A percentile compares a stretch with the other conserved stretches of the same genome.
Evolutionary conservation across 352 stramenopile genomes (phyloP).

Genomic region (Phytophthora capsici): DNA sequence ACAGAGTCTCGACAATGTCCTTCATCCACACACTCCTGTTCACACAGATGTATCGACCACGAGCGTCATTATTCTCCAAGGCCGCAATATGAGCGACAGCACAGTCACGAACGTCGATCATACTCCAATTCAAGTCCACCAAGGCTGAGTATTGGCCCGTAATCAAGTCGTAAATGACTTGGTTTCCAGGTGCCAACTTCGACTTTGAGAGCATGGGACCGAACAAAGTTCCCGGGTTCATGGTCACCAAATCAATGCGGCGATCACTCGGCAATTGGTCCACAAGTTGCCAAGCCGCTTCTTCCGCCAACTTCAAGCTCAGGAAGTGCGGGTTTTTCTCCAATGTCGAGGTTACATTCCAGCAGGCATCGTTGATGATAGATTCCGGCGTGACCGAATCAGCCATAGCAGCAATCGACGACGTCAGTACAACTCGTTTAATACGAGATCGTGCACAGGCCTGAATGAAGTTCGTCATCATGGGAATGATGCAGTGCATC

Average conservation of each 20-base stretch:
- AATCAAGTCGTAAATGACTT: slow-evolving; percentile 90
- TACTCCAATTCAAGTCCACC: slow-evolving; percentile 89
- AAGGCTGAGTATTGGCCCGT: slow-evolving; percentile 87
- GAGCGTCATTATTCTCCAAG: slow-evolving; percentile 85
- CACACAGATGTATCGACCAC: slow-evolving; percentile 87
- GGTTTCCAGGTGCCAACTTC: slow-evolving; percentile 85
- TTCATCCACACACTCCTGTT: slow-evolving; percentile 90
- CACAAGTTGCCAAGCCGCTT: slow-evolving; percentile 88
- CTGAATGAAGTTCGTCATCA: slow-evolving; percentile 94
- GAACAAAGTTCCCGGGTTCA: slow-evolving; percentile 88
- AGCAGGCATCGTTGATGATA: slow-evolving; percentile 86
- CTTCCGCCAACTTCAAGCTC: slow-evolving; percentile 87
- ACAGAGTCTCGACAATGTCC: slow-evolving; percentile 87
- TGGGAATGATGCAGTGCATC: slow-evolving; percentile 92
- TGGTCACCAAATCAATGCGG: slow-evolving; percentile 87
- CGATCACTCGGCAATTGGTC: slow-evolving; percentile 84
- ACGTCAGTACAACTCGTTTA: slow-evolving; percentile 87
- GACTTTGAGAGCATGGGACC: slow-evolving; percentile 82
- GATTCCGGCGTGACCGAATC: slow-evolving; percentile 78
- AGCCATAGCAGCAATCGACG: slow-evolving; percentile 86
- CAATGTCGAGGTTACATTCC: slow-evolving; percentile 86
- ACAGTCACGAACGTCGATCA: slow-evolving; percentile 88
- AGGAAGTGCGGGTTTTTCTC: slow-evolving; percentile 90
- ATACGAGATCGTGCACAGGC: slow-evolving; percentile 80
- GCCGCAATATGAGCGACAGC: slow-evolving; percentile 81